These are phyloP conservation scores for Pleurotus platypus DNA, from an alignment of 768 basidiomycete genomes.

Conservation along the genomic window DNA sequence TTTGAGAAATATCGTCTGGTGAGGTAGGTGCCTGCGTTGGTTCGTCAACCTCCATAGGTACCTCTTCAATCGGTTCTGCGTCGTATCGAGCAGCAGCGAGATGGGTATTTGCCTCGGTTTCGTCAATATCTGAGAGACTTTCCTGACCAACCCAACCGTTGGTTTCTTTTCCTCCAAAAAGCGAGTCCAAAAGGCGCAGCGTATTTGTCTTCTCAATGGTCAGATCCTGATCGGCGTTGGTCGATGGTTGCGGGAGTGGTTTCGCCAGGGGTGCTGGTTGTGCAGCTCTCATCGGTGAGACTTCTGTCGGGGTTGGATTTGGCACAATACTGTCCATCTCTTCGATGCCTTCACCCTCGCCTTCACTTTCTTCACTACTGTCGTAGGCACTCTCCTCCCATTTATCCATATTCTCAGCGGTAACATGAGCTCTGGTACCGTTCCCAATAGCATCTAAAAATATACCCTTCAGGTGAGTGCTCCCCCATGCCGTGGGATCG, in stretches of 20 bases:
- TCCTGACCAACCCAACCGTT: slow-evolving; percentile 62
- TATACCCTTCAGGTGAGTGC: slow-evolving; percentile 64
- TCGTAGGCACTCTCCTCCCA: slow-evolving; percentile 15
- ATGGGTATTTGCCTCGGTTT: slow-evolving; percentile 20
- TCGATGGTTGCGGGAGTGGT: too few relatives aligned
- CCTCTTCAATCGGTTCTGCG: slow-evolving; percentile 25
- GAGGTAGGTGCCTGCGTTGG: background rate
- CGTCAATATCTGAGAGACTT: slow-evolving; percentile 55
- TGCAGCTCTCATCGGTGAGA: background rate
- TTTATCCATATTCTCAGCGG: slow-evolving; percentile 11
- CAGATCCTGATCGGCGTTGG: slow-evolving; percentile 23
- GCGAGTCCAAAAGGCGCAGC: slow-evolving; percentile 44
- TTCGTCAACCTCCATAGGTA: slow-evolving; percentile 23
- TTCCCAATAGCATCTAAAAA: slow-evolving; percentile 46
- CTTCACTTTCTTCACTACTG: slow-evolving; percentile 13
- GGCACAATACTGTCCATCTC: background rate
- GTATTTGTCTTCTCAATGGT: slow-evolving; percentile 40
- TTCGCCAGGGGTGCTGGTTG: too few relatives aligned
- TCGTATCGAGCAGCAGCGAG: background rate
- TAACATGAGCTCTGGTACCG: slow-evolving; percentile 12
- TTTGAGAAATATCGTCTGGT: slow-evolving; percentile 4
- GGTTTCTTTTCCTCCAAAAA: slow-evolving; percentile 46
- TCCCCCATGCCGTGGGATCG: slow-evolving; percentile 71
- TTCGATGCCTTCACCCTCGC: slow-evolving; percentile 1
- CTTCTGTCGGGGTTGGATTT: slow-evolving; percentile 2